These are phyloP conservation scores for Suillus occidentalis DNA, from an alignment of 768 basidiomycete genomes.

Conservation along the genomic window DNA sequence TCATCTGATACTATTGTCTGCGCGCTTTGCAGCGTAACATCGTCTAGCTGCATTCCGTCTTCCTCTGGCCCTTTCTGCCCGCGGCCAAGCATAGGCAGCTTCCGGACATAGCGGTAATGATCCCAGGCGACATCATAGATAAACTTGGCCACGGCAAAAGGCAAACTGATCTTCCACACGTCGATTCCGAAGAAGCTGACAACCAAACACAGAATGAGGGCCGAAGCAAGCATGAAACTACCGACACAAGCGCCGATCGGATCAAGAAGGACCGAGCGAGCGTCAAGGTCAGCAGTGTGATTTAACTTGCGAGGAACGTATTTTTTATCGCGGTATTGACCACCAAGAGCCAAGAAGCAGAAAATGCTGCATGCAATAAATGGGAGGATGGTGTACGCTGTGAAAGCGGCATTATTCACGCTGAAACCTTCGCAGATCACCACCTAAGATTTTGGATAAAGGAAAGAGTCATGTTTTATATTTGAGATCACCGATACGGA, in stretches of 20 bases:
- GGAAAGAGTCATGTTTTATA: not conserved
- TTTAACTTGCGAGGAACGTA: constrained; percentile 52
- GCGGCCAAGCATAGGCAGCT: constrained; percentile 21
- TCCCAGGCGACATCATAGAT: constrained; percentile 65
- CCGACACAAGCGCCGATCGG: constrained; percentile 75
- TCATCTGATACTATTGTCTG: not conserved
- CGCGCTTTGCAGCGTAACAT: not conserved
- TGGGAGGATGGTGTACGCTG: constrained; percentile 81
- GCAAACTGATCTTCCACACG: constrained; percentile 83
- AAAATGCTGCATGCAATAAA: constrained; percentile 68
- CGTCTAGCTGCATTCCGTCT: not conserved
- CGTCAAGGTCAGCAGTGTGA: constrained; percentile 39
- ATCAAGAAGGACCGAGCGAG: constrained; percentile 69
- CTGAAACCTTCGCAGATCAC: constrained; percentile 86
- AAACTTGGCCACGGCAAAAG: constrained; percentile 75
- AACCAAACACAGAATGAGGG: constrained; percentile 73
- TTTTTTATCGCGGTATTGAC: constrained; percentile 58
- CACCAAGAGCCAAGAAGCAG: constrained; percentile 56
- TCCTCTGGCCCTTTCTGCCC: not conserved
- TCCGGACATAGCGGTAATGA: constrained; percentile 42
- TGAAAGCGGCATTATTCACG: constrained; percentile 76
- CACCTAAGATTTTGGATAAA: constrained; percentile 34
- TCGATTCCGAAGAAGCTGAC: constrained; percentile 76
- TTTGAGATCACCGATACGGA: not conserved
- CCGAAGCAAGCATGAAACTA: constrained; percentile 58